phyloP scores from a whole-genome alignment of 2,329 filamentous ascomycete genomes.

The Mycocentrospora acerina region DNA sequence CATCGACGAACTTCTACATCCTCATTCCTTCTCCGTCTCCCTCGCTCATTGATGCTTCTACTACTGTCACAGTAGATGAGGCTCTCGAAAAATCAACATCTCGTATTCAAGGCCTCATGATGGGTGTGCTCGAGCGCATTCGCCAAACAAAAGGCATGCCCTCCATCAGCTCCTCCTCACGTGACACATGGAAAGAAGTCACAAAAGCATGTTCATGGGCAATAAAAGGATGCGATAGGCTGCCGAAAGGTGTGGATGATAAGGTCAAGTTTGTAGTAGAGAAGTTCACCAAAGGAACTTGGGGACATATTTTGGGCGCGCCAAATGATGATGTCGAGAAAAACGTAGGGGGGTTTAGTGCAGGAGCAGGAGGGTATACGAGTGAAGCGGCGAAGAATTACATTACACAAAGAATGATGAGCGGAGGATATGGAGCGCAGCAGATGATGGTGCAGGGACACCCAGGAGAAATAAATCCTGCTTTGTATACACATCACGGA shows the following conservation, averaged over 20 bases:
- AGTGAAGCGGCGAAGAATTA: background rate
- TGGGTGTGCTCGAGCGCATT: slow-evolving; percentile 32
- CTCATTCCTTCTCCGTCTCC: slow-evolving; percentile 15
- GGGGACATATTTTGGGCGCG: slow-evolving; percentile 16
- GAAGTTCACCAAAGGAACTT: slow-evolving; percentile 26
- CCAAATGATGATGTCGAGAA: slow-evolving; percentile 1
- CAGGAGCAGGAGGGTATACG: background rate
- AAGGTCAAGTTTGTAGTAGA: slow-evolving; percentile 28
- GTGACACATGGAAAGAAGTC: slow-evolving; percentile 27
- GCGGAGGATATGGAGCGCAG: background rate
- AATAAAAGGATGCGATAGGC: slow-evolving; percentile 23
- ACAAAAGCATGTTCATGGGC: slow-evolving; percentile 27
- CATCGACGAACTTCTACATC: slow-evolving; percentile 22
- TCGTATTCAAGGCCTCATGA: slow-evolving; percentile 33
- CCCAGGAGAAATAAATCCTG: too few relatives aligned
- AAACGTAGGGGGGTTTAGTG: background rate
- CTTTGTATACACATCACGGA: too few relatives aligned
- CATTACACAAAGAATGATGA: background rate
- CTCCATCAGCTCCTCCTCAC: slow-evolving; percentile 13
- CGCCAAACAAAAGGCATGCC: slow-evolving; percentile 25
- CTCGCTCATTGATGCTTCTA: too few relatives aligned
- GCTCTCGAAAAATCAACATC: slow-evolving; percentile 21
- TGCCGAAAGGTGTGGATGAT: slow-evolving; percentile 25
- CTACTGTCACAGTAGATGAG: slow-evolving; percentile 3
- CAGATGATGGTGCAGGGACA: too few relatives aligned